Percentiles rank a stretch among this genome's conserved stretches.
These are phyloP conservation scores for Barnettozyma hawaiiensis DNA, from an alignment of 1,139 yeast genomes.

Conservation along the genomic window DNA sequence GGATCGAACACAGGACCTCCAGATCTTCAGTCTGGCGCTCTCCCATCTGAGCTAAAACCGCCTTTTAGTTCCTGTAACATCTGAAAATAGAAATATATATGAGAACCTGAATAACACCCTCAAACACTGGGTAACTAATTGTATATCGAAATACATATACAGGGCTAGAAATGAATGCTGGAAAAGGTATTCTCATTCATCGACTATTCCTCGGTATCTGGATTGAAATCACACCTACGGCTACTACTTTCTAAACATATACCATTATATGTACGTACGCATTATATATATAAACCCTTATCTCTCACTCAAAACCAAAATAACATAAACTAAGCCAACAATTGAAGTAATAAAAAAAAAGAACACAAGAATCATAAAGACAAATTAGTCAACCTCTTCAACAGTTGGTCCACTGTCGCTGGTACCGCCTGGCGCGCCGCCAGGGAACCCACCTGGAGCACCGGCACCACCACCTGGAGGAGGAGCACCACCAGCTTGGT, in stretches of 20 bases:
- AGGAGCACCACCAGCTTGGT: conserved; percentile 52
- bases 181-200: too few species aligned
- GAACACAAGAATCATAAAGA: background rate
- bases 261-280: too few species aligned
- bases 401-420: conserved; percentile 59
- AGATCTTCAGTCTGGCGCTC: conserved; percentile 89
- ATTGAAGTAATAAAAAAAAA: background rate
- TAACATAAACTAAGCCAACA: background rate
- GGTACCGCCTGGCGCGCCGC: conserved; percentile 41
- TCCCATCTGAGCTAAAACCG: conserved; percentile 72
- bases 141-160: too few species aligned
- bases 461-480: conserved; percentile 45
- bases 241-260: too few species aligned
- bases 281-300: background rate
- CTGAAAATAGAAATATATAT: too few species aligned
- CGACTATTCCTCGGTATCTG: too few species aligned
- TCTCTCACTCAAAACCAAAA: background rate
- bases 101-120: too few species aligned
- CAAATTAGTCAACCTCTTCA: conserved; percentile 60
- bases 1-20: conserved; percentile 85
- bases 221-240: too few species aligned
- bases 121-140: too few species aligned
- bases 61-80: conserved; percentile 10
- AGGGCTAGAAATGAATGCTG: too few species aligned
- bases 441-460: conserved; percentile 57